Conservation (phyloP, 2,329 filamentous ascomycete species). For the Colletotrichum sp. region DNA sequence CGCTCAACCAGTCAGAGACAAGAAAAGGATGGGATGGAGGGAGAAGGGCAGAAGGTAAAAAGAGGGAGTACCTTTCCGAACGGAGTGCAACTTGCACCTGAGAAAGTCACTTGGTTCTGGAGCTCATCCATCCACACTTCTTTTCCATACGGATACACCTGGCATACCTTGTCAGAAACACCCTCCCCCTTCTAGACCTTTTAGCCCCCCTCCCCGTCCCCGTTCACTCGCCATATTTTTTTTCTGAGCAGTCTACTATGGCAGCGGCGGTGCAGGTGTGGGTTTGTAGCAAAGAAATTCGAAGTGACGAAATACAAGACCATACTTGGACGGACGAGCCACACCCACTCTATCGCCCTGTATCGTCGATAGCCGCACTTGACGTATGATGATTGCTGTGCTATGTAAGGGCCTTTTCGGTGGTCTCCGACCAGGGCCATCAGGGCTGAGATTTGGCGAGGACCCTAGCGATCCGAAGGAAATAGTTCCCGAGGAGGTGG, state of each 20-base stretch:
- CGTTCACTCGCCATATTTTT: neutral
- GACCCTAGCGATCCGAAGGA: conserved; percentile 19
- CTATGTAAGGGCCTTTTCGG: neutral
- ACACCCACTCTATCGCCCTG: conserved; percentile 2
- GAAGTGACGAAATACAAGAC: conserved; percentile 11
- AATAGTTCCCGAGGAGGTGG: conserved; percentile 35
- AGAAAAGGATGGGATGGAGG: conserved; percentile 13
- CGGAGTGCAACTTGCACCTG: neutral
- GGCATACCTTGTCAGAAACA: neutral
- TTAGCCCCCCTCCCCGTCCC: neutral
- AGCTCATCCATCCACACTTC: neutral
- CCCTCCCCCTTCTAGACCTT: conserved; percentile 14
- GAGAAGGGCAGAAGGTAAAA: neutral
- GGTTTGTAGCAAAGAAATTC: conserved; percentile 21
- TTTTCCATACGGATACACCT: conserved; percentile 13
- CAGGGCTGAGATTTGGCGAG: conserved; percentile 20
- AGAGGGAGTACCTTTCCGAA: neutral
- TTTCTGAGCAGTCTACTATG: neutral
- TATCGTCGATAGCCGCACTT: conserved; percentile 15
- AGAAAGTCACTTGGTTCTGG: neutral
- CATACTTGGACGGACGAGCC: neutral
- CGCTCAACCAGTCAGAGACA: neutral
- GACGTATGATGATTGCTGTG: neutral
- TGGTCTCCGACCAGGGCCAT: conserved; percentile 16
- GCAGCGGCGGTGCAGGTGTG: conserved; percentile 17